Conservation (phyloP, 352 stramenopile species). For the Phytopythium ostracodes region DNA sequence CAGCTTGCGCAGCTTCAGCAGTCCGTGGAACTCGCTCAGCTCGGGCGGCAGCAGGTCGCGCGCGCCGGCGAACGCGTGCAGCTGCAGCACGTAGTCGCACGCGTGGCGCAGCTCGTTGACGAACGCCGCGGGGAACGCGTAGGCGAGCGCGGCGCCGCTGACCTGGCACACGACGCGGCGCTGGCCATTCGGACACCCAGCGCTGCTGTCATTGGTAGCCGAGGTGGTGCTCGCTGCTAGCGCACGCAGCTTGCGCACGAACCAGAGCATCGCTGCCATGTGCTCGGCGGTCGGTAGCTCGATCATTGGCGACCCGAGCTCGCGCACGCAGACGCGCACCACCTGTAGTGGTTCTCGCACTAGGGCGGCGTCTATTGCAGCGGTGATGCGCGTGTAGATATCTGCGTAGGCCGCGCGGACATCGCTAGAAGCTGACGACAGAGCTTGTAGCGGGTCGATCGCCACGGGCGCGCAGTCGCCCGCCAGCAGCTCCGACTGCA, state of each 20-base stretch:
- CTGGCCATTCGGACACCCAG: neutral
- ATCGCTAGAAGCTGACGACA: neutral
- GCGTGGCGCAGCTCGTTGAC: constrained; percentile 42
- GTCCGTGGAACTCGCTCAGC: constrained; percentile 53
- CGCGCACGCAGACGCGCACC: constrained; percentile 36
- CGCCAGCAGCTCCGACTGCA: constrained; percentile 42
- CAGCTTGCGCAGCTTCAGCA: constrained; percentile 55
- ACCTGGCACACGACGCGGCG: constrained; percentile 23
- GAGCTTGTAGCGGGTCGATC: constrained; percentile 17
- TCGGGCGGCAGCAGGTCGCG: constrained; percentile 53
- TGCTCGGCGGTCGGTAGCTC: constrained; percentile 24
- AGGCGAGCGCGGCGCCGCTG: constrained; percentile 18
- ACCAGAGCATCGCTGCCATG: constrained; percentile 37
- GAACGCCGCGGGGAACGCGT: constrained; percentile 27
- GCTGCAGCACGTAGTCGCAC: constrained; percentile 54
- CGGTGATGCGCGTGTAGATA: constrained; percentile 22
- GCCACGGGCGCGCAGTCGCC: constrained; percentile 32
- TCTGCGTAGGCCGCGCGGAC: constrained; percentile 22
- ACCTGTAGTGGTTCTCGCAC: constrained; percentile 18
- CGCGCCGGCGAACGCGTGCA: constrained; percentile 55
- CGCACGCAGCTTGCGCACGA: constrained; percentile 28
- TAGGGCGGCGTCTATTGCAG: constrained; percentile 14
- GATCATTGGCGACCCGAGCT: constrained; percentile 42
- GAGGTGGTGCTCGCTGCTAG: constrained; percentile 14
- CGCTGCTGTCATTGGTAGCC: neutral